Evolutionary conservation across 345 rosid genomes (phyloP), one percentile per base, ranked within the genome.

Genomic region (Limnanthes douglasii): DNA sequence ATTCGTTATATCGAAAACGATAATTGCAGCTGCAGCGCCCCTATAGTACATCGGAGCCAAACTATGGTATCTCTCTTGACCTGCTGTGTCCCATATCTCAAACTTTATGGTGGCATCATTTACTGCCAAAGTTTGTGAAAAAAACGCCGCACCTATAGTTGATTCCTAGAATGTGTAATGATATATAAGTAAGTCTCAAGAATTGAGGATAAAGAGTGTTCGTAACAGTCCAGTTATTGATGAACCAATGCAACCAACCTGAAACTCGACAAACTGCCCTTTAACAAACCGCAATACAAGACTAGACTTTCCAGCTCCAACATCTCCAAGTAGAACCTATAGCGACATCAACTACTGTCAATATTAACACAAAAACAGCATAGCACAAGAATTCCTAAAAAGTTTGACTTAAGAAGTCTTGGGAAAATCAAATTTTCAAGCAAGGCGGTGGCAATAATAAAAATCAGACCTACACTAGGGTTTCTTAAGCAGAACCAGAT

Each of bases 21-120:
- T 80, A 26, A 90, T 56, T 13, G 96, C 94, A 39, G 94, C 94
- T 2, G 86, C 98, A 37, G 96, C 98, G 52, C 98, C 94, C 37
- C 98, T 66, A 43, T 90, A 84, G 60, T 90, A 80, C 98, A 90
- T 90, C 20, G 98, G 98, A 33, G 98, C 98, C 60, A 90, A 65
- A 54, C 98, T 90, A 51, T 84, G 98, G 45, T 90, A 90, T 18
- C 94, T 67, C 71, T 90, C 93, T 47, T 90, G 98, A 18, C 98
- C 98, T 0, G 98, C 98, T 20, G 98, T 90, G 60, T 90, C 98
- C 98, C 98, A 90, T 8, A 90, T 90, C 70, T 90, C 98, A 67
- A 90, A 90, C 53, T 90, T 90, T 1, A 90, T 88, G 12, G 93
- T 84, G 0, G 86, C 88, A 45, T 84, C 96, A 50, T 80, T 80